Percentiles rank a stretch among this genome's conserved stretches.
Evolutionary conservation across 1,284 basidiomycete species (phyloP).

Genomic region (Stygiomarasmius scandens): DNA sequence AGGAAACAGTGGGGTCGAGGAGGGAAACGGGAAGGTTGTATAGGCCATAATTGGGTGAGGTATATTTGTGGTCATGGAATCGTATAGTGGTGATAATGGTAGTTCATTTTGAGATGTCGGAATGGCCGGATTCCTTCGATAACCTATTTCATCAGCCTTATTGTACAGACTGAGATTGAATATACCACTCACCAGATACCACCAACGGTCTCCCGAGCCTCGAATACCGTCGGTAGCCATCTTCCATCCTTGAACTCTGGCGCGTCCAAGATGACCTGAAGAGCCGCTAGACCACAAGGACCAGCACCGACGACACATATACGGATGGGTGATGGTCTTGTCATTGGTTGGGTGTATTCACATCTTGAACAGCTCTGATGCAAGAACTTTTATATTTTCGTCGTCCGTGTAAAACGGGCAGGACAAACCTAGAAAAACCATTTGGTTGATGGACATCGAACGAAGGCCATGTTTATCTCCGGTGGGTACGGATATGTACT

Average conservation of each 20-base stretch:
- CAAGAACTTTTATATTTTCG: no score
- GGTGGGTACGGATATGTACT: no score
- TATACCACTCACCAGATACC: conserved; percentile 64
- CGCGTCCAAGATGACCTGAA: conserved; percentile 63
- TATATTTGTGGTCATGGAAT: conserved; percentile 74
- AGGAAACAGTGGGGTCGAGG: conserved; percentile 70
- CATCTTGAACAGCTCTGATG: no score
- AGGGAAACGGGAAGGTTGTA: conserved; percentile 62
- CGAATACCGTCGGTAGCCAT: conserved; percentile 65
- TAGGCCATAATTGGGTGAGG: conserved; percentile 77
- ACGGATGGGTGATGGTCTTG: background rate
- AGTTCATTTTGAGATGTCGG: conserved; percentile 53
- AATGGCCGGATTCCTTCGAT: conserved; percentile 23
- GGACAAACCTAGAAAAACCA: no score
- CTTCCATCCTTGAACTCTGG: conserved; percentile 53
- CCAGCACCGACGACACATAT: conserved; percentile 75
- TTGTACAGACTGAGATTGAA: no score
- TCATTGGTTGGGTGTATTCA: background rate
- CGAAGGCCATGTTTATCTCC: no score
- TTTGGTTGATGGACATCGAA: no score
- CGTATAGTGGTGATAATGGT: conserved; percentile 72
- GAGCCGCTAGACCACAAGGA: conserved; percentile 63
- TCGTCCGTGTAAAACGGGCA: no score
- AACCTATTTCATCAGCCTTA: background rate
- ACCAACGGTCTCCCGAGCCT: conserved; percentile 64